Percentiles rank a stretch among this genome's conserved stretches.
Evolutionary conservation across 768 basidiomycete species (phyloP).

Genomic region (Kwoniella mangroviensis): DNA sequence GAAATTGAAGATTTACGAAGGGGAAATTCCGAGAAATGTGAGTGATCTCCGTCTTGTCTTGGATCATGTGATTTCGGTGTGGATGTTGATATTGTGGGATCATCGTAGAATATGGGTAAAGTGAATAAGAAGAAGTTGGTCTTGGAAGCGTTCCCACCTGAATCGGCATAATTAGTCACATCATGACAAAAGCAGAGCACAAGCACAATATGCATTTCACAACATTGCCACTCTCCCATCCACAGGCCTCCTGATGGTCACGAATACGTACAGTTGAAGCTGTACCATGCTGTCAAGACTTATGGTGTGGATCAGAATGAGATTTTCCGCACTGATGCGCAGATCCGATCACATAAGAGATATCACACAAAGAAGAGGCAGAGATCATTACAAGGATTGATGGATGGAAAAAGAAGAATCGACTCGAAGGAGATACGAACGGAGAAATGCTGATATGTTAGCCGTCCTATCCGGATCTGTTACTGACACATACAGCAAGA

Average conservation of each 20-base stretch:
- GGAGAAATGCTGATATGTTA: too few relatives aligned
- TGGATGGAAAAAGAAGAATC: background rate
- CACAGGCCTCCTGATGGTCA: too few relatives aligned
- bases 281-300: too few relatives aligned
- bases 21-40: conserved; percentile 39
- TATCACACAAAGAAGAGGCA: background rate
- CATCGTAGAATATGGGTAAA: conserved; percentile 33
- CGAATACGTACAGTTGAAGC: too few relatives aligned
- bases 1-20: conserved; percentile 30
- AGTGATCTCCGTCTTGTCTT: background rate
- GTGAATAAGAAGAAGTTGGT: conserved; percentile 33
- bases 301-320: too few relatives aligned
- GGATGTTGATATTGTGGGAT: background rate
- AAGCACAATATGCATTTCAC: too few relatives aligned
- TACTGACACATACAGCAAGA: background rate
- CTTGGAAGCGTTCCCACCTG: conserved; percentile 25
- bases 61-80: background rate
- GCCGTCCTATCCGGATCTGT: too few relatives aligned
- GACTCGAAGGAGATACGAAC: background rate
- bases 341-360: background rate
- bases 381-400: background rate
- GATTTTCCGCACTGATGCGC: too few relatives aligned
- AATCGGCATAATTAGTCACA: too few relatives aligned
- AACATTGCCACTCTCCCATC: too few relatives aligned
- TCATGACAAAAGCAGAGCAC: too few relatives aligned